Evolutionary conservation across 2,329 filamentous ascomycete genomes (phyloP).

Genomic region (Colletotrichum lentis): DNA sequence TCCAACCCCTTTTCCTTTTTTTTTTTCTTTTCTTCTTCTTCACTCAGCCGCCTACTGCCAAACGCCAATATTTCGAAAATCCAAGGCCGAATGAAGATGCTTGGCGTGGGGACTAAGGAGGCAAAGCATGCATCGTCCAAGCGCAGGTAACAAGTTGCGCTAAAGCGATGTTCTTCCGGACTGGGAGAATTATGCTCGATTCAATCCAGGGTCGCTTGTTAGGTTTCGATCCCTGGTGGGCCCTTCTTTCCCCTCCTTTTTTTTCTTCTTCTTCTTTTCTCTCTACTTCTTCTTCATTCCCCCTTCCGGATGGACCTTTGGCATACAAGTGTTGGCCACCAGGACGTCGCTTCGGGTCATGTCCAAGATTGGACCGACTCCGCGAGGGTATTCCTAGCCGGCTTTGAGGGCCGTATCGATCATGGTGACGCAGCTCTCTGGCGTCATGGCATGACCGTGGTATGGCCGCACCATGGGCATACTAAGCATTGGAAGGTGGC

Average conservation of each 20-base stretch:
- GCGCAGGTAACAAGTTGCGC: conserved; percentile 14
- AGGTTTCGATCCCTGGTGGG: conserved; percentile 7
- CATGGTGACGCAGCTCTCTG: conserved; percentile 25
- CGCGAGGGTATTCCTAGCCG: conserved; percentile 29
- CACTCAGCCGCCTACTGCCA: conserved; percentile 7
- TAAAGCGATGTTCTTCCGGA: conserved; percentile 19
- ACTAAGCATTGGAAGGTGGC: not conserved
- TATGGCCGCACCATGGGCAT: not conserved
- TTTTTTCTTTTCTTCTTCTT: no score
- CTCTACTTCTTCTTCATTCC: no score
- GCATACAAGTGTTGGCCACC: conserved; percentile 5
- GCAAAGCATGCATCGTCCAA: conserved; percentile 13
- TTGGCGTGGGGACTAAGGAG: conserved; percentile 4
- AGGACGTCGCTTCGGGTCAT: not conserved
- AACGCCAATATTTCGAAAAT: conserved; percentile 26
- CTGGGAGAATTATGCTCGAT: conserved; percentile 33
- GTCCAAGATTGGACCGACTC: conserved; percentile 1
- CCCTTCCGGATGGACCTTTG: not conserved
- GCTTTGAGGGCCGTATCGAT: conserved; percentile 26
- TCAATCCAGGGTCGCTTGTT: conserved; percentile 24
- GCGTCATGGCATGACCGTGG: not conserved
- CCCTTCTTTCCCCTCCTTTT: not conserved
- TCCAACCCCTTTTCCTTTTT: conserved; percentile 4
- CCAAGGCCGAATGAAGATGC: conserved; percentile 14
- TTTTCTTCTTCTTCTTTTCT: no score